Percentiles rank a stretch among this genome's conserved stretches.
phyloP scores from a whole-genome alignment of 2,329 filamentous ascomycete species.

The Sporothrix phasma region DNA sequence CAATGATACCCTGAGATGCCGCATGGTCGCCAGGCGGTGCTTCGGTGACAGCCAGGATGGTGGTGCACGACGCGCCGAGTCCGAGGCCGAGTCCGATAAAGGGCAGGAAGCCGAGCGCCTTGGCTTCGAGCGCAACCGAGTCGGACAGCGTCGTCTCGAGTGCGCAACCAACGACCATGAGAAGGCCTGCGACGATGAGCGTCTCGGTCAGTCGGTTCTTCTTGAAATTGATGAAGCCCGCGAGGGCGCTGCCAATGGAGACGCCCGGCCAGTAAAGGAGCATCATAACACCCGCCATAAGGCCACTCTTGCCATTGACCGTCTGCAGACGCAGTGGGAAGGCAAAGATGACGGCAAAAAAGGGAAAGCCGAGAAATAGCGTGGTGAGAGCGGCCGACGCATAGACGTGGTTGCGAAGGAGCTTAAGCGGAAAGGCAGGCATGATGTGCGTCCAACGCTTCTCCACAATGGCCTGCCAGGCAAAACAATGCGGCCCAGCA shows the following conservation, averaged over 20 bases:
- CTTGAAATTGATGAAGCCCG: constrained; percentile 34
- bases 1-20: constrained; percentile 40
- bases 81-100: constrained; percentile 46
- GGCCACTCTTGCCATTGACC: constrained; percentile 36
- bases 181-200: constrained; percentile 31
- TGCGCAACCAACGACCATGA: constrained; percentile 39
- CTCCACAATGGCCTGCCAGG: constrained; percentile 31
- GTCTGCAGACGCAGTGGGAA: constrained; percentile 41
- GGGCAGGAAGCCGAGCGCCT: constrained; percentile 38
- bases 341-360: constrained; percentile 38
- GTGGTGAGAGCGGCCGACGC: constrained; percentile 34
- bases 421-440: constrained; percentile 37
- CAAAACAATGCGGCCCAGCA: constrained; percentile 30
- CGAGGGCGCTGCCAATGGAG: constrained; percentile 35
- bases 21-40: constrained; percentile 35
- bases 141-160: constrained; percentile 34
- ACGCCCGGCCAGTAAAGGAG: constrained; percentile 44
- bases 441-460: constrained; percentile 26
- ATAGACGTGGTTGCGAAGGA: constrained; percentile 40
- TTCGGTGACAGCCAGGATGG: constrained; percentile 35
- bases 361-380: constrained; percentile 41
- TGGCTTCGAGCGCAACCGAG: constrained; percentile 31
- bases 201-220: constrained; percentile 36
- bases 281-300: constrained; percentile 41
- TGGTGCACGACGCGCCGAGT: constrained; percentile 37